Evolutionary conservation across 2,329 filamentous ascomycete species (phyloP), one percentile per base, ranked within the genome.

Genomic region (Thielaviopsis musarum): DNA sequence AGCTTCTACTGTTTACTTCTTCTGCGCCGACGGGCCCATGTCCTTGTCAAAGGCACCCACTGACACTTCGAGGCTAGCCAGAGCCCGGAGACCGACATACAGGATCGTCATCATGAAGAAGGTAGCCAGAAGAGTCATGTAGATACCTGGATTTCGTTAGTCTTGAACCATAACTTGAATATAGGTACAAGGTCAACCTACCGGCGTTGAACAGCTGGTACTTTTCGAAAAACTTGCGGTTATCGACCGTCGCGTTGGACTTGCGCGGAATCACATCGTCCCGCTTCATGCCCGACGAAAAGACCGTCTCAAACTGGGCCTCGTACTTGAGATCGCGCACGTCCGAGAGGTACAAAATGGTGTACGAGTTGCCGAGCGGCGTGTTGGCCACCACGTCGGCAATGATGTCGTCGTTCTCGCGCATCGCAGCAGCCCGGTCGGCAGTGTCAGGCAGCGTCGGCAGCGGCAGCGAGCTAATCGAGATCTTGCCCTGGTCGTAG

Each of bases 21-120:
- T 95, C 72, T 94, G 88, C 34, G 86, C 86, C 45, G 83, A 77
- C n/a, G 89, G 88, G 0, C 90, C 88, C 77, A 89, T 95, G 66
- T 96, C 91, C 77, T 95, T 96, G 69, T 94, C 91, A 69, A 97
- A 98, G 1, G 93, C 90, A 63, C 87, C 89, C 70, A 97, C 97
- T 0, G 88, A 87, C 30, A 97, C 88, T 70, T 96, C 79, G 19
- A 98, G 77, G 65, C 88, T 91, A 6, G 80, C 75, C 13, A 97
- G 76, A 15, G 87, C 90, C 62, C 72, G 81, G 59, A 97, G 73
- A 15, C 86, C 93, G 60, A 91, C 84, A 64, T 85, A 84, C 5
- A 95, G 75, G 65, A 97, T 91, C 28, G 81, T 74, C 62, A 95
- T 72, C 55, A 95, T 77, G 48, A 95, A 70, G 19, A 93, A 70